A percentile compares a stretch with the other conserved stretches of the same genome.
phyloP scores from a whole-genome alignment of 2,329 filamentous ascomycete genomes.

The Conoideocrella luteorostrata region DNA sequence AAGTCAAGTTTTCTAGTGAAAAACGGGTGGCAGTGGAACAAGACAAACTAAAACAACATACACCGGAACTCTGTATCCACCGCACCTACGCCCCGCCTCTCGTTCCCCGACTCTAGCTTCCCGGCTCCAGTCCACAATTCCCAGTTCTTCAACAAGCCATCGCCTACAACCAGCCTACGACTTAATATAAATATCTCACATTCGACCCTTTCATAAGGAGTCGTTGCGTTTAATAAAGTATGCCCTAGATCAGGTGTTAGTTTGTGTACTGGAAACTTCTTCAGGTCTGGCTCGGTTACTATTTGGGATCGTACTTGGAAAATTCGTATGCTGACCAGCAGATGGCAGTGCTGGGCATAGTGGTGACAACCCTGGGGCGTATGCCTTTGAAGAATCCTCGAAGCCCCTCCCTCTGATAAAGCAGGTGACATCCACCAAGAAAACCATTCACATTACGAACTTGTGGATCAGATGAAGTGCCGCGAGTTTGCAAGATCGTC shows the following conservation, averaged over 20 bases:
- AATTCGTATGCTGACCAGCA: slow-evolving; percentile 82
- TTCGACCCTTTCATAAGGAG: slow-evolving; percentile 21
- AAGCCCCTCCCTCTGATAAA: slow-evolving; percentile 77
- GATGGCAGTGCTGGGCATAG: slow-evolving; percentile 98
- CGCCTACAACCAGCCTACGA: no score
- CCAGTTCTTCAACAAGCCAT: no score
- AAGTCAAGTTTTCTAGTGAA: background rate
- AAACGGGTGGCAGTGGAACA: background rate
- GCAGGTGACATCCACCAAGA: slow-evolving; percentile 68
- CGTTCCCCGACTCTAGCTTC: no score
- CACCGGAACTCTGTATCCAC: background rate
- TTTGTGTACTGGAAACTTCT: no score
- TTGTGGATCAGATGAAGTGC: slow-evolving; percentile 73
- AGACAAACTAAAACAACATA: slow-evolving; percentile 1
- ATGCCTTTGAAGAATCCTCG: slow-evolving; percentile 90
- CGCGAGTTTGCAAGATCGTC: slow-evolving; percentile 90
- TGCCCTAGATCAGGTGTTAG: slow-evolving; percentile 32
- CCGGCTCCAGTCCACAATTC: no score
- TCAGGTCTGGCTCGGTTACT: no score
- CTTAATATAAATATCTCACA: background rate
- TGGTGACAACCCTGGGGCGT: slow-evolving; percentile 84
- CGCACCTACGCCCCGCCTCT: no score
- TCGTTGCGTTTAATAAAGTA: slow-evolving; percentile 55
- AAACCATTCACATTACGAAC: slow-evolving; percentile 81
- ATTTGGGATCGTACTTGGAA: slow-evolving; percentile 67